Conservation (phyloP, 176 grass and related monocot genomes). For the barley (Hordeum vulgare) region MorexV3_pseudomolecules_assembly NC_058524.1:598622608-598623107, state of each 20-base stretch:
- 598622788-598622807: slow-evolving; percentile 85
- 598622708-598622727: slow-evolving; percentile 99
- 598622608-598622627: slow-evolving; percentile 75
- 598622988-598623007: slow-evolving; percentile 75
- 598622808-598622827: slow-evolving; percentile 79
- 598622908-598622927: slow-evolving; percentile 87
- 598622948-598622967: slow-evolving; percentile 94
- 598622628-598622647: slow-evolving; percentile 69
- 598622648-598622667: slow-evolving; percentile 87
- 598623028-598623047: slow-evolving; percentile 88
- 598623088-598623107: slow-evolving; percentile 84
- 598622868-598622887: slow-evolving; percentile 90
- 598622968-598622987: slow-evolving; percentile 84
- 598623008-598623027: slow-evolving; percentile 75
- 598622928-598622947: slow-evolving; percentile 87
- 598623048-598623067: slow-evolving; percentile 84
- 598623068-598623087: slow-evolving; percentile 67
- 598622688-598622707: slow-evolving; percentile 93
- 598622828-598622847: slow-evolving; percentile 66
- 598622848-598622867: slow-evolving; percentile 81
- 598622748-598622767: slow-evolving; percentile 42
- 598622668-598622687: slow-evolving; percentile 90
- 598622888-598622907: slow-evolving; percentile 67
- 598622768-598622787: slow-evolving; percentile 55
- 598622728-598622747: slow-evolving; percentile 79